Evolutionary conservation across 805 yeast species (phyloP).

Genomic region (Sugiyamaella qingdaonensis): DNA sequence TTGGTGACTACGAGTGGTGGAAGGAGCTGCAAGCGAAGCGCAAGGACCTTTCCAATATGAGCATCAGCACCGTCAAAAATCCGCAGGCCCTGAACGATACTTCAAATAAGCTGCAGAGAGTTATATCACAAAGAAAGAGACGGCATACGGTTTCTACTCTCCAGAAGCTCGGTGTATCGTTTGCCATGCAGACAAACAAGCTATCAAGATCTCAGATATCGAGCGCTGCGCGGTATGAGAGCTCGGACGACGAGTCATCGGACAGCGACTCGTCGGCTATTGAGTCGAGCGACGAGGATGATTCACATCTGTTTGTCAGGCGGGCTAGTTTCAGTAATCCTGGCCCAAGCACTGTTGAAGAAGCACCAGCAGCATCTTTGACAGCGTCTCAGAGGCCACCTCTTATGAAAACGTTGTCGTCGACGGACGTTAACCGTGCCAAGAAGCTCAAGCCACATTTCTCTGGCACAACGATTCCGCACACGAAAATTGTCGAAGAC

Average conservation of each 20-base stretch:
- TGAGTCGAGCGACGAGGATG: conserved; percentile 23
- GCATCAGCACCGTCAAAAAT: background rate
- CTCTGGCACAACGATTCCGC: conserved; percentile 31
- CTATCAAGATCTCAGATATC: conserved; percentile 35
- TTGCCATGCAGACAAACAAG: conserved; percentile 66
- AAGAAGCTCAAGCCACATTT: conserved; percentile 30
- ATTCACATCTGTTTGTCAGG: conserved; percentile 1
- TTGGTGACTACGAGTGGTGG: conserved; percentile 86
- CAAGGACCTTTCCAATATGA: conserved; percentile 14
- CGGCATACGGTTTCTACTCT: conserved; percentile 51
- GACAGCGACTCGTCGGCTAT: conserved; percentile 22
- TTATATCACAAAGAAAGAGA: conserved; percentile 21
- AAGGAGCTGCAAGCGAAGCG: conserved; percentile 59
- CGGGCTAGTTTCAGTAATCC: background rate
- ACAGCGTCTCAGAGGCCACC: conserved; percentile 12
- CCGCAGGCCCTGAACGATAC: background rate
- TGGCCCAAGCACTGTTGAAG: background rate
- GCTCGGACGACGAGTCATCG: conserved; percentile 21
- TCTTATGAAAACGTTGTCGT: conserved; percentile 24
- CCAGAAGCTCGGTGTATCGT: conserved; percentile 73
- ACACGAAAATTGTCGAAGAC: conserved; percentile 29
- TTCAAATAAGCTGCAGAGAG: conserved; percentile 15
- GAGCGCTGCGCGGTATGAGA: conserved; percentile 9
- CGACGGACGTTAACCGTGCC: conserved; percentile 12
- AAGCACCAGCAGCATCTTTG: background rate